Percentiles rank a stretch among this genome's conserved stretches.
These are phyloP conservation scores for Trichoderma arundinaceum DNA, from an alignment of 2,329 filamentous ascomycete species.

Conservation along the genomic window DNA sequence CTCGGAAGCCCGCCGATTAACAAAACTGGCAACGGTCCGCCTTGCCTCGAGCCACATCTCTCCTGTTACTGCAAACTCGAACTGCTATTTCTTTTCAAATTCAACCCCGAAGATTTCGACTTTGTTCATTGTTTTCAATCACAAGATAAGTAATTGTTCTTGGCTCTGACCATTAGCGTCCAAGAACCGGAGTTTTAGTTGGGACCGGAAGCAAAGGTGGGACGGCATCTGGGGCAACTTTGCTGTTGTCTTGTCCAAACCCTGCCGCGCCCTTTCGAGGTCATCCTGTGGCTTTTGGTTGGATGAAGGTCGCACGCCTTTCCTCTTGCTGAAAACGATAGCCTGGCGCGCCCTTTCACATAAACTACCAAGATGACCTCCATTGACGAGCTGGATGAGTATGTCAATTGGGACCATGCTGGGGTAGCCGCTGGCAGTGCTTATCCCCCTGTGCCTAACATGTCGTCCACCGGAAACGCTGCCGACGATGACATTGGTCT, in stretches of 20 bases:
- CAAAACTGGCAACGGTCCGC: conserved; percentile 31
- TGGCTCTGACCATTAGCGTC: not conserved
- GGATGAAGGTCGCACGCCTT: conserved; percentile 27
- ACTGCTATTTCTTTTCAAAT: not conserved
- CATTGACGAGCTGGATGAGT: conserved; percentile 64
- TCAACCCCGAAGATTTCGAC: not conserved
- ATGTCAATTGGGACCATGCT: conserved; percentile 66
- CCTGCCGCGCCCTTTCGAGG: conserved; percentile 30
- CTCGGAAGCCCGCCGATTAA: conserved; percentile 23
- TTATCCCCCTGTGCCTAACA: conserved; percentile 43
- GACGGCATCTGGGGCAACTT: conserved; percentile 14
- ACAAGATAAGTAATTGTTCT: not conserved
- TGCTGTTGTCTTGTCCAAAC: conserved; percentile 1
- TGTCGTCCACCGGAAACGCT: conserved; percentile 46
- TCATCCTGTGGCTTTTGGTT: conserved; percentile 25
- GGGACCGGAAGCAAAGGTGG: conserved; percentile 20
- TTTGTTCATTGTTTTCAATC: not conserved
- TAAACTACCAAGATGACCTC: conserved; percentile 41
- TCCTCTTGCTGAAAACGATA: conserved; percentile 13
- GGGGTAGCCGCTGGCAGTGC: conserved; percentile 46
- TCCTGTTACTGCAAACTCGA: conserved; percentile 13
- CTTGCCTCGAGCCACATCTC: conserved; percentile 20
- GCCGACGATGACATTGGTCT: conserved; percentile 54
- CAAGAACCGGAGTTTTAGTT: not conserved
- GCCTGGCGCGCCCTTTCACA: conserved; percentile 34